Evolutionary conservation across 805 yeast species (phyloP), one percentile per base, ranked within the genome.

Genomic region (Wickerhamomyces canadensis): DNA sequence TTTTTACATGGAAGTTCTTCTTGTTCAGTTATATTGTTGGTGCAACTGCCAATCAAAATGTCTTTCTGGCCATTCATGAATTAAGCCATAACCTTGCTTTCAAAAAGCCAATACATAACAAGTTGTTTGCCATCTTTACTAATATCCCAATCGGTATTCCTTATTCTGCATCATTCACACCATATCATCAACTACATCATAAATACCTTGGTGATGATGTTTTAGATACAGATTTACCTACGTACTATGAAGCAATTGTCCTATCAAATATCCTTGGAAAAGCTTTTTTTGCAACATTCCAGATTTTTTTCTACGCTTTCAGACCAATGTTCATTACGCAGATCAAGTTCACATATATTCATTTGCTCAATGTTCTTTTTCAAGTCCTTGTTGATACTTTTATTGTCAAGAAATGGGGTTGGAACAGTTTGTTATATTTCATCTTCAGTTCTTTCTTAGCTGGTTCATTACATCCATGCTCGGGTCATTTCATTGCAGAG

Each of bases 401-500:
- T 17, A 64, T 88, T 42, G 75, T 85, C 17, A 63, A 57, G 21
- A 54, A 45, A 43, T 80, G 85, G 76, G 91, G 94, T 0, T 56
- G 67, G 64, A 74, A 77, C 41, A 61, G 93, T 0, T 58, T 84
- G 29, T 54, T 64, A 28, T 88, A 88, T 58, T 74, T 88, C 45
- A 55, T 88, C 19, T 64, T 82, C 58, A 79, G 89, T 27, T 80
- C 94, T 0, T 85, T 88, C 55, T 64, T 88, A 36, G 95, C 96
- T 0, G 97, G 97, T 2, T 84, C 95, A 0, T 67, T 85, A 55
- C 97, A 88, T 55, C 97, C 97, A 19, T 80, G 87, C 42, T 95
- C 96, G 1, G 97, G 96, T 16, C 97, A 88, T 63, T 88, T 88
- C 61, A 85, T 88, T 46, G 91, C 95, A n/a, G 97, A 88, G 57